These are phyloP conservation scores for Filobasidium floriforme DNA, from an alignment of 768 basidiomycete species.

Conservation along the genomic window DNA sequence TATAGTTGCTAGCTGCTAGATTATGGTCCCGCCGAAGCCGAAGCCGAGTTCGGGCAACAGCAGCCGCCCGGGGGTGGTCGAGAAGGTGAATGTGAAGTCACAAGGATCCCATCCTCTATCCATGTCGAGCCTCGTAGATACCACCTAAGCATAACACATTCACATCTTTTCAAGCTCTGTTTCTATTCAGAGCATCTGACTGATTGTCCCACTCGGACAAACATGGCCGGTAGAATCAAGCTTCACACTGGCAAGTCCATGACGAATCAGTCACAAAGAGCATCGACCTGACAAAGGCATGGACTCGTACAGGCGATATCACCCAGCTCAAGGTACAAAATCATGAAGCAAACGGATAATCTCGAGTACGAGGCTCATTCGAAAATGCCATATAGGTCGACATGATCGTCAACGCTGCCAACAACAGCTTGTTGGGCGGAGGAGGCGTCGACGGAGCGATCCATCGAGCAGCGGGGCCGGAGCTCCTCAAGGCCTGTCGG, in stretches of 20 bases:
- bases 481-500: constrained; percentile 41
- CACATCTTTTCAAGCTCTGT: too few relatives aligned
- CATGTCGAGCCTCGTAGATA: too few relatives aligned
- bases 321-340: constrained; percentile 34
- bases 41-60: too few relatives aligned
- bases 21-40: too few relatives aligned
- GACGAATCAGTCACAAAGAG: not conserved
- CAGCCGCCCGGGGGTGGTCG: too few relatives aligned
- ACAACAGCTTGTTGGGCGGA: constrained; percentile 43
- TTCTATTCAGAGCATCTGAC: too few relatives aligned
- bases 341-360: not conserved
- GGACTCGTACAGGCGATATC: constrained; percentile 32
- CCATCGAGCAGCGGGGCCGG: constrained; percentile 44
- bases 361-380: not conserved
- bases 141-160: too few relatives aligned
- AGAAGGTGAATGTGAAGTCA: too few relatives aligned
- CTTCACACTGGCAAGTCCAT: not conserved
- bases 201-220: too few relatives aligned
- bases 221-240: not conserved
- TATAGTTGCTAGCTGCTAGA: too few relatives aligned
- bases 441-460: constrained; percentile 48
- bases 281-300: not conserved
- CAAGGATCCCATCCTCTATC: too few relatives aligned
- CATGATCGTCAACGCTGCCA: constrained; percentile 46
- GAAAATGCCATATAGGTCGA: constrained; percentile 26